Percentiles rank a stretch among this genome's conserved stretches.
Conservation (phyloP, 169 alveolate species). For the Eimeria tenella region DNA sequence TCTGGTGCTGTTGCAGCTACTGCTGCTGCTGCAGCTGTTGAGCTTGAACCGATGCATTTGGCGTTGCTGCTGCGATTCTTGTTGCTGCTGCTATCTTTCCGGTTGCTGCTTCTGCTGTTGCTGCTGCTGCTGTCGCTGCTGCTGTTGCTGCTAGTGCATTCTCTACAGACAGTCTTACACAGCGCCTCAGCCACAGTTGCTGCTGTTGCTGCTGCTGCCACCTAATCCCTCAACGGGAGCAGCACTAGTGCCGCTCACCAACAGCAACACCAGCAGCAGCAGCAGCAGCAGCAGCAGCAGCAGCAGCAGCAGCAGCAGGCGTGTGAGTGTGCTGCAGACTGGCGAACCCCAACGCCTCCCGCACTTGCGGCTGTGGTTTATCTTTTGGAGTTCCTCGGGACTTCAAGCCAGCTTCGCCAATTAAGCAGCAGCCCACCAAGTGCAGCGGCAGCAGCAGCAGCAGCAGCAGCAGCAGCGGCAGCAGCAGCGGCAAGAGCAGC, state of each 20-base stretch:
- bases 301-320: not conserved
- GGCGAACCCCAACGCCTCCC: conserved; percentile 69
- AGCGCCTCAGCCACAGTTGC: not conserved
- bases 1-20: not conserved
- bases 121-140: not conserved
- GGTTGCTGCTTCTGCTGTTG: not conserved
- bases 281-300: not conserved
- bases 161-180: not conserved
- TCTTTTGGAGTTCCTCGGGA: conserved; percentile 72
- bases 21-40: not conserved
- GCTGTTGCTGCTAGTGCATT: not conserved
- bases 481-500: not conserved
- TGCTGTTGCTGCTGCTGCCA: too few species aligned
- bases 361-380: conserved; percentile 77
- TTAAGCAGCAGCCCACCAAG: not conserved
- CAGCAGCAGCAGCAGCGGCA: not conserved
- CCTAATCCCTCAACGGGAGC: too few species aligned
- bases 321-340: conserved; percentile 4
- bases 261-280: too few species aligned
- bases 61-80: not conserved
- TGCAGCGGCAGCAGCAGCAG: not conserved
- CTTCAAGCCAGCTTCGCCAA: not conserved
- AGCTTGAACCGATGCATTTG: not conserved
- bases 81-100: not conserved
- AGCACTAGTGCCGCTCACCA: too few species aligned